These are phyloP conservation scores for Magnusiomyces tetraspermus DNA, from an alignment of 1,139 yeast species.

Conservation along the genomic window DNA sequence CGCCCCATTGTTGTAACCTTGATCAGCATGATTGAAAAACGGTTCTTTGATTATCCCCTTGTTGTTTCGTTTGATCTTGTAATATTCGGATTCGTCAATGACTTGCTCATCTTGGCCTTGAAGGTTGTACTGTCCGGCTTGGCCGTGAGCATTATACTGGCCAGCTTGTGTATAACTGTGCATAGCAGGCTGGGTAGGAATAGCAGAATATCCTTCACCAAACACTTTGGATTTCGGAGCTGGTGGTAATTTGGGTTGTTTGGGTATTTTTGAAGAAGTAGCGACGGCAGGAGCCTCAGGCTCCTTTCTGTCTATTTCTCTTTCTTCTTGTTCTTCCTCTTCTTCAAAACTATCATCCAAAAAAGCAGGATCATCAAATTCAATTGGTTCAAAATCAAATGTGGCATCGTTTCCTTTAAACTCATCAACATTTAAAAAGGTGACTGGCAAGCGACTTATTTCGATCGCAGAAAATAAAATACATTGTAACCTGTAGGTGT, in stretches of 20 bases:
- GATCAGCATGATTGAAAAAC: too few species aligned
- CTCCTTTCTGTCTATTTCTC: not conserved
- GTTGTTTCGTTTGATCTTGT: not conserved
- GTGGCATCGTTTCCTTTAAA: slow-evolving; percentile 7
- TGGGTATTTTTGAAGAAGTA: too few species aligned
- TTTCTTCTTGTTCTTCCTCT: not conserved
- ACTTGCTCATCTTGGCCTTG: not conserved
- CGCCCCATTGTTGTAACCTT: not conserved
- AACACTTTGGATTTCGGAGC: too few species aligned
- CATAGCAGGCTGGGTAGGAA: too few species aligned
- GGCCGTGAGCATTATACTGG: not conserved
- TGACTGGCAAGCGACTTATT: slow-evolving; percentile 8
- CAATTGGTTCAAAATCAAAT: slow-evolving; percentile 7
- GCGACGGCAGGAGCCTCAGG: too few species aligned
- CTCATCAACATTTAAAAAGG: slow-evolving; percentile 12
- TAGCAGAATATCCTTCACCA: too few species aligned
- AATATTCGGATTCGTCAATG: slow-evolving; percentile 4
- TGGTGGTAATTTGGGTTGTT: too few species aligned
- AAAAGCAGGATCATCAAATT: not conserved
- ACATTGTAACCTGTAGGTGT: slow-evolving; percentile 12
- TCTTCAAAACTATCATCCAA: not conserved
- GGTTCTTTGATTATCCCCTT: not conserved
- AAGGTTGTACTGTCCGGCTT: not conserved
- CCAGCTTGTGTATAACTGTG: too few species aligned
- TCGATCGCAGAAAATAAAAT: slow-evolving; percentile 14